These are phyloP conservation scores for Moesziomyces aphidis DNA, from an alignment of 1,284 basidiomycete species.

Conservation along the genomic window DNA sequence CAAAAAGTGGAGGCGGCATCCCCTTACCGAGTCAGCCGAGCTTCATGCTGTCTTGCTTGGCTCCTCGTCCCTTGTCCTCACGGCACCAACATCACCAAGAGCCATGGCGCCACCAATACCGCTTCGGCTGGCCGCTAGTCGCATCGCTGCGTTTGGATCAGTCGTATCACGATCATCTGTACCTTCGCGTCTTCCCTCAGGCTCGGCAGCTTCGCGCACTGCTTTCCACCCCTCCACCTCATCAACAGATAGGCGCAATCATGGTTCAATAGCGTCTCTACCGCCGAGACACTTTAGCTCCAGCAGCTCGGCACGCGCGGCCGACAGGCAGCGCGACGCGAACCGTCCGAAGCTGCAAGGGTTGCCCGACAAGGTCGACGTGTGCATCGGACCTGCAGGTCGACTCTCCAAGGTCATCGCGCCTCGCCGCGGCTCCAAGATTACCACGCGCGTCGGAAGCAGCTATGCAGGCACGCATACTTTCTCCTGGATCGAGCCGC, in stretches of 20 bases:
- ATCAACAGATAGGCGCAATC: not conserved
- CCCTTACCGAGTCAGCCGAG: slow-evolving; percentile 7
- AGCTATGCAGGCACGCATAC: slow-evolving; percentile 65
- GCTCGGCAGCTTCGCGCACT: not conserved
- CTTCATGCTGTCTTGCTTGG: not conserved
- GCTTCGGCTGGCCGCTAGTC: not conserved
- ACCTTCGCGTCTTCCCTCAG: not conserved
- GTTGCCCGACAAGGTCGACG: slow-evolving; percentile 58
- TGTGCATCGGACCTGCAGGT: slow-evolving; percentile 52
- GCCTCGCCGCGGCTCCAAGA: slow-evolving; percentile 41
- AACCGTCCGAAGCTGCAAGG: slow-evolving; percentile 25
- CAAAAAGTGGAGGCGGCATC: slow-evolving; percentile 2
- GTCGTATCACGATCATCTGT: not conserved
- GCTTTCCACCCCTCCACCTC: not conserved
- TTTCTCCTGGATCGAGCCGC: slow-evolving; percentile 63
- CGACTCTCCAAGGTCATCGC: slow-evolving; percentile 57
- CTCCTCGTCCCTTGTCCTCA: not conserved
- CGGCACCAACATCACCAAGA: not conserved
- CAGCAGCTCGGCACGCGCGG: slow-evolving; percentile 4
- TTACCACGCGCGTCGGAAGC: slow-evolving; percentile 59
- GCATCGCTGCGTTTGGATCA: not conserved
- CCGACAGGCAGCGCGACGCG: slow-evolving; percentile 16
- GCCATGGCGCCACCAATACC: not conserved
- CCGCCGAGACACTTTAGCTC: not conserved
- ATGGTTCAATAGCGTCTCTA: no score